phyloP scores from a whole-genome alignment of 371 early-diverging fungal genomes.

The Vittaforma corneae region DNA sequence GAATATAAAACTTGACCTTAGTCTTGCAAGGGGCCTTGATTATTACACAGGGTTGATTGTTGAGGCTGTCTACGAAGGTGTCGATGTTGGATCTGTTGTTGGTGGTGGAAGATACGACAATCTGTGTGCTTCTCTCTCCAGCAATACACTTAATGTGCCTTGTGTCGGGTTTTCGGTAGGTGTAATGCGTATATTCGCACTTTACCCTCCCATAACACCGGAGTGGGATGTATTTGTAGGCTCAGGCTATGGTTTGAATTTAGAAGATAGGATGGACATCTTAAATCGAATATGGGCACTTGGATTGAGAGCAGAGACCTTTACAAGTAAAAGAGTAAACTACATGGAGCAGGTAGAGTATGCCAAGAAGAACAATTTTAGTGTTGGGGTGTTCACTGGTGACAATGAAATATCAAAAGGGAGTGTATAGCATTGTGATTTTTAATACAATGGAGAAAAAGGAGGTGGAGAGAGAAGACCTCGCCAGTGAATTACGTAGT shows the following conservation, averaged over 20 bases:
- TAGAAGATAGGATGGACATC: constrained; percentile 78
- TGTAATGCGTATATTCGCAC: constrained; percentile 82
- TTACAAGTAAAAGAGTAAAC: constrained; percentile 78
- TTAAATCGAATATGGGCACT: constrained; percentile 73
- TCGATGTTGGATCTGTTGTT: constrained; percentile 78
- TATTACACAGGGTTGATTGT: constrained; percentile 98
- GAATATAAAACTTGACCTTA: constrained; percentile 76
- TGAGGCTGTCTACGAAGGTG: constrained; percentile 71
- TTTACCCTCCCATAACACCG: constrained; percentile 62
- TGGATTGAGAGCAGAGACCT: constrained; percentile 73
- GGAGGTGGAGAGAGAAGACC: not conserved
- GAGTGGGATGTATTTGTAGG: constrained; percentile 72
- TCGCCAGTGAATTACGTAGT: too few relatives aligned
- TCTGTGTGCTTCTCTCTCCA: constrained; percentile 78
- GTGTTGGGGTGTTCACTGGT: constrained; percentile 37
- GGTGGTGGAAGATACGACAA: constrained; percentile 98
- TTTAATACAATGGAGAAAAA: constrained; percentile 43
- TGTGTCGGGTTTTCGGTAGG: constrained; percentile 95
- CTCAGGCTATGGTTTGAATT: constrained; percentile 69
- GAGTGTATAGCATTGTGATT: constrained; percentile 68
- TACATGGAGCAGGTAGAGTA: constrained; percentile 55
- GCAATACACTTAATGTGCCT: constrained; percentile 64
- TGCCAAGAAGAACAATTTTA: constrained; percentile 26
- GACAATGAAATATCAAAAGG: constrained; percentile 51
- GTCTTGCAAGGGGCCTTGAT: constrained; percentile 87